A percentile compares a stretch with the other conserved stretches of the same genome.
Evolutionary conservation across 2,329 filamentous ascomycete genomes (phyloP).

Genomic region (Ilyonectria mors-panacis): DNA sequence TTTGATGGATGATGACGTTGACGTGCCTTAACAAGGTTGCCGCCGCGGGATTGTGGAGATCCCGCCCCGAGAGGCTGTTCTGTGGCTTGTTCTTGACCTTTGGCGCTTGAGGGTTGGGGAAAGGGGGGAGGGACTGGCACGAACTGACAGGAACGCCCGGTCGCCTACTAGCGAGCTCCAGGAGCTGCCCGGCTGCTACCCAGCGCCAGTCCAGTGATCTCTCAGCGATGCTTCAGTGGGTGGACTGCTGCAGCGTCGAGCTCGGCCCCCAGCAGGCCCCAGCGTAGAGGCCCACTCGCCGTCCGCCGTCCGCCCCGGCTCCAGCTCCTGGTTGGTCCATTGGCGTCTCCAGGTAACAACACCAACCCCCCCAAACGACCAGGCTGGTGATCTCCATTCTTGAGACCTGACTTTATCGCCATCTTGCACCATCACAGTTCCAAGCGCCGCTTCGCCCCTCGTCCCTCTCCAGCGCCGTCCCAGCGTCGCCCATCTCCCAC

Average conservation of each 20-base stretch:
- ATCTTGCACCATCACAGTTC: constrained; percentile 24
- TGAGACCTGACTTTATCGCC: constrained; percentile 30
- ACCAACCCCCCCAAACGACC: constrained; percentile 44
- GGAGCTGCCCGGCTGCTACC: background rate
- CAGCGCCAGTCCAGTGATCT: constrained; percentile 1
- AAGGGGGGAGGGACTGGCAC: constrained; percentile 9
- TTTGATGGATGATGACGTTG: constrained; percentile 1
- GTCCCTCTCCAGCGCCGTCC: background rate
- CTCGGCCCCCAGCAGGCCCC: constrained; percentile 18
- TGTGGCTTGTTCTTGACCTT: constrained; percentile 19
- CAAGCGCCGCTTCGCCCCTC: background rate
- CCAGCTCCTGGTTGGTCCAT: constrained; percentile 45
- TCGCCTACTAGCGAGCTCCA: background rate
- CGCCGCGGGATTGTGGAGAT: constrained; percentile 12
- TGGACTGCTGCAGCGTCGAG: constrained; percentile 16
- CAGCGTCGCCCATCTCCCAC: constrained; percentile 6
- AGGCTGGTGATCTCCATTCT: constrained; percentile 45
- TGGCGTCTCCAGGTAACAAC: constrained; percentile 41
- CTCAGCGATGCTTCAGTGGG: constrained; percentile 14
- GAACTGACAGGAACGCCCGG: background rate
- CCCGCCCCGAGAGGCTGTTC: constrained; percentile 14
- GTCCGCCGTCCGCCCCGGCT: constrained; percentile 30
- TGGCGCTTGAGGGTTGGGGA: background rate
- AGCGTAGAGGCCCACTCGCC: constrained; percentile 29
- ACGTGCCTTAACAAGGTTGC: constrained; percentile 13